Percentiles rank a stretch among this genome's conserved stretches.
Evolutionary conservation across 352 stramenopile genomes (phyloP).

Genomic region (Globisporangium uncinulatum): DNA sequence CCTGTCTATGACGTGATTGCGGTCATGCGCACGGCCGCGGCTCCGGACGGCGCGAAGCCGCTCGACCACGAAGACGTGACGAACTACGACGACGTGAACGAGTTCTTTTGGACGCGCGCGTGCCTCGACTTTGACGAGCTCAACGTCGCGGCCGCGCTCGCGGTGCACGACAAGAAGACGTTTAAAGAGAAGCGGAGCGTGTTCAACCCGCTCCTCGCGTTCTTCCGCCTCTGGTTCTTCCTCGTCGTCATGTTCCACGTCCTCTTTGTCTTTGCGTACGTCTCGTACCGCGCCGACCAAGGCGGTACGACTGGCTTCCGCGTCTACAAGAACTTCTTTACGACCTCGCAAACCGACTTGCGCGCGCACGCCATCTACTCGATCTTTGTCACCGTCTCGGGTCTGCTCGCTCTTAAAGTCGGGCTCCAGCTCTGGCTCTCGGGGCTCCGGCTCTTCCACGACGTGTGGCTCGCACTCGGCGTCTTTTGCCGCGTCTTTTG

Average conservation of each 20-base stretch:
- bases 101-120: slow-evolving; percentile 76
- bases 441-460: slow-evolving; percentile 57
- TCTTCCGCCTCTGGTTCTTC: slow-evolving; percentile 84
- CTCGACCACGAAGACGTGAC: slow-evolving; percentile 79
- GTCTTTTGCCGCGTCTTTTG: slow-evolving; percentile 67
- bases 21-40: slow-evolving; percentile 57
- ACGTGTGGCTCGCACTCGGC: slow-evolving; percentile 49
- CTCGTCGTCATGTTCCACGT: slow-evolving; percentile 68
- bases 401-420: slow-evolving; percentile 55
- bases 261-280: slow-evolving; percentile 57
- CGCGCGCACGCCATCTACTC: slow-evolving; percentile 67
- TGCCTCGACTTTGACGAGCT: slow-evolving; percentile 71
- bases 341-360: slow-evolving; percentile 40
- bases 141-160: slow-evolving; percentile 57
- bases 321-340: slow-evolving; percentile 66
- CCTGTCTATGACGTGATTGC: slow-evolving; percentile 75
- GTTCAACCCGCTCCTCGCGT: slow-evolving; percentile 80
- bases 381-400: slow-evolving; percentile 56
- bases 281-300: slow-evolving; percentile 58
- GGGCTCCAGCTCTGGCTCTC: slow-evolving; percentile 75
- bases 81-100: slow-evolving; percentile 89
- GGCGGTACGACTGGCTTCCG: slow-evolving; percentile 35
- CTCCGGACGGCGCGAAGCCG: slow-evolving; percentile 28
- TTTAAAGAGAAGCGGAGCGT: slow-evolving; percentile 85
- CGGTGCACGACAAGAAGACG: slow-evolving; percentile 69